Evolutionary conservation across 768 basidiomycete species (phyloP), one percentile per base, ranked within the genome.

Genomic region (Hemileccinum rubropunctum): DNA sequence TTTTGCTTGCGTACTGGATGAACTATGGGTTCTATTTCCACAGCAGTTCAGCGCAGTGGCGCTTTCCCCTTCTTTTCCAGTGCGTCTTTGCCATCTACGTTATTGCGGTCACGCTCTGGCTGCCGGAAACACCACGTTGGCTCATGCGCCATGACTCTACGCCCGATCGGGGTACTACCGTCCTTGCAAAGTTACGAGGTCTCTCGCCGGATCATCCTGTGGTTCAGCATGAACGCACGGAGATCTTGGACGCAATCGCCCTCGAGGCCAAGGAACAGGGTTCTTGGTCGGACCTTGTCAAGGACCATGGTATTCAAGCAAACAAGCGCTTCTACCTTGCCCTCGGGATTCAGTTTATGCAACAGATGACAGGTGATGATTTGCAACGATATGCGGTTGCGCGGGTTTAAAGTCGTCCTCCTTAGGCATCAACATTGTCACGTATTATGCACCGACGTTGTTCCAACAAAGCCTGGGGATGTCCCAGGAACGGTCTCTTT

Each of bases 21-120:
- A 54, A 54, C 41, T 54, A 54, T 12, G 53, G 53, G 3, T 47
- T 54, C 21, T 54, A 47, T 53, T 54, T 54, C 33, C 45, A 54
- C 41, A 34, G 11, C n/a, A 47, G 26, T 17, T 54, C 52, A 5
- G 45, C 41, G 13, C 52, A 54, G 11, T 54, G 52, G 53, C 53
- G 53, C 11, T 52, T 52, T 14, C 51, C 50, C 27, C 44, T 51
- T 17, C 27, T 52, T 2, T 52, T 52, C 27, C 51, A 52, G 21
- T 47, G 40, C 15, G n/a, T 47, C 40, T 52, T 52, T 4, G 51
- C 51, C 6, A 18, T 52, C 20, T 52, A 52, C 34, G 51, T 52
- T 3, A 43, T 47, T 10, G 21, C 15, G 12, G 17, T 52, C 45
- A 38, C 51, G 18, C 10, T 47, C 12, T 52, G 51, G 51, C 40